Evolutionary conservation across 73 alveolate species (phyloP).

Genomic region (Blepharisma stoltei): DNA sequence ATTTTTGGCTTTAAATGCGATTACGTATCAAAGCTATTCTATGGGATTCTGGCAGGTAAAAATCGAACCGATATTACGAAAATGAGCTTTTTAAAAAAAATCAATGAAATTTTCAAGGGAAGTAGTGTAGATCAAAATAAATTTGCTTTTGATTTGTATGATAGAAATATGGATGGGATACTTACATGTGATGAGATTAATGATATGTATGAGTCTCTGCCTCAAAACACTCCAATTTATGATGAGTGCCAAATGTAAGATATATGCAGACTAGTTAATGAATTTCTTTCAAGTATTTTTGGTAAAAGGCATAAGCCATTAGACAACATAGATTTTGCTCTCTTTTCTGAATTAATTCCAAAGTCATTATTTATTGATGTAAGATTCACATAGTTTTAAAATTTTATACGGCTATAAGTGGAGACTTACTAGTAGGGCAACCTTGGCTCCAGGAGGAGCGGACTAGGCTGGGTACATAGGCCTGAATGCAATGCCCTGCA

Average conservation of each 20-base stretch:
- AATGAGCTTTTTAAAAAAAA: background rate
- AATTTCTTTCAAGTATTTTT: slow-evolving; percentile 20
- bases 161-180: slow-evolving; percentile 12
- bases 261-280: background rate
- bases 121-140: background rate
- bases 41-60: slow-evolving; percentile 9
- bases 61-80: background rate
- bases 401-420: too few species aligned
- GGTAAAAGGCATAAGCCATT: slow-evolving; percentile 15
- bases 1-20: background rate
- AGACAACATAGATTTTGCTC: background rate
- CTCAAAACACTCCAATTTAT: background rate
- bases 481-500: too few species aligned
- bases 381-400: background rate
- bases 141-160: slow-evolving; percentile 20
- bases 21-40: background rate
- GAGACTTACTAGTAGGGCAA: too few species aligned
- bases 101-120: background rate
- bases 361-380: slow-evolving; percentile 11
- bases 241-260: slow-evolving; percentile 7
- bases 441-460: too few species aligned
- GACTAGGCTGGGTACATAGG: too few species aligned
- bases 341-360: slow-evolving; percentile 15
- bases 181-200: slow-evolving; percentile 18
- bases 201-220: background rate